phyloP scores from a whole-genome alignment of 2,329 filamentous ascomycete species.

The Xylariaceae sp. region DNA sequence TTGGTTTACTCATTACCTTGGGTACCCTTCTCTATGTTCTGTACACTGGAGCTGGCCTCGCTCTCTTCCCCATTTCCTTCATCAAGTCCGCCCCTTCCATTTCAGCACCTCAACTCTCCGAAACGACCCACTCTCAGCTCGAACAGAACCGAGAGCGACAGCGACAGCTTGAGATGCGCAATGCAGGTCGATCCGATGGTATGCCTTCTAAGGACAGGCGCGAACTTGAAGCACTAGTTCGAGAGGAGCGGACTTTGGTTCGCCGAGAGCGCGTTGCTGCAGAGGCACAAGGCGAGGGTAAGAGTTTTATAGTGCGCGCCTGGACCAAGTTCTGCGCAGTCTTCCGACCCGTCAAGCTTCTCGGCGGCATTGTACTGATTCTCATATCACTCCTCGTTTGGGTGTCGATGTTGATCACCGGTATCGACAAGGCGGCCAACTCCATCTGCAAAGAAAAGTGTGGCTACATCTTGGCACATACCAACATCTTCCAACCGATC shows the following conservation, averaged over 20 bases:
- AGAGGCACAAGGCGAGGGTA: conserved; percentile 76
- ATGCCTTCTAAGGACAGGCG: conserved; percentile 83
- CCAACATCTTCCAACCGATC: conserved; percentile 91
- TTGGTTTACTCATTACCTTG: conserved; percentile 84
- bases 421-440: conserved; percentile 94
- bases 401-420: conserved; percentile 91
- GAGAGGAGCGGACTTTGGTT: conserved; percentile 89
- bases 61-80: conserved; percentile 81
- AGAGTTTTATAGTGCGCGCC: conserved; percentile 65
- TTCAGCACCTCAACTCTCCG: conserved; percentile 75
- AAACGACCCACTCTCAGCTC: conserved; percentile 75
- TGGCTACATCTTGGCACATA: conserved; percentile 83
- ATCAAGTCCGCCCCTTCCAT: conserved; percentile 90
- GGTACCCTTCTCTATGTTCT: conserved; percentile 83
- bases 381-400: conserved; percentile 73
- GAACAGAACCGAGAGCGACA: conserved; percentile 89
- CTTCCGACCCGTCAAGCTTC: conserved; percentile 82
- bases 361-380: conserved; percentile 78
- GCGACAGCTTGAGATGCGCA: conserved; percentile 84
- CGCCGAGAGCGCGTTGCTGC: conserved; percentile 84
- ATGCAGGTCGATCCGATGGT: conserved; percentile 69
- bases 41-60: conserved; percentile 86
- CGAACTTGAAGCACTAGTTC: conserved; percentile 80
- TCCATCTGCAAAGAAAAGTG: conserved; percentile 87
- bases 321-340: conserved; percentile 82